Base-by-base conservation (phyloP, 2,329 filamentous ascomycete species). In the Paecilomyces variotii region DNA sequence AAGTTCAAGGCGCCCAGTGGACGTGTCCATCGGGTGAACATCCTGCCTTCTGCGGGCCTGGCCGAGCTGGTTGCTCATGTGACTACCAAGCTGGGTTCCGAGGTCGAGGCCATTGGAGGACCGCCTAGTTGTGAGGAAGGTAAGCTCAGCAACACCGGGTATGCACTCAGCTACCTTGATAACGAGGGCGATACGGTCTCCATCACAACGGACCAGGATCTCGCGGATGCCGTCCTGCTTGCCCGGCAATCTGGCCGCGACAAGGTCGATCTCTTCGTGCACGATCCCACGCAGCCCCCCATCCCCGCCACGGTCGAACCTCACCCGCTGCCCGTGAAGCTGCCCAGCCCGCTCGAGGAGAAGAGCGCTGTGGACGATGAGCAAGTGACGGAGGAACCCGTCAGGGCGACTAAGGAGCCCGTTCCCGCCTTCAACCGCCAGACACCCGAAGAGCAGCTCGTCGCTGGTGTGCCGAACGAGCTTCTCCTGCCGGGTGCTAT, bases 1-100 rank as follows among this genome's bases (percentile, higher is more conserved):
- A 99, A 99, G 76, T 99, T 99, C 84, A 97, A 97, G 80, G 91
- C 94, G 1, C 94, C 94, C 1, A 92, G 90, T 66, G 94, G 93
- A 53, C 90, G 94, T 56, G 92, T 97, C 19, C 94, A 99, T 75
- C 87, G 94, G 57, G 79, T 99, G 55, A 94, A 97, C 69, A 87
- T 97, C 28, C 80, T 86, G 57, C 88, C 91, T 10, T 85, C 88
- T 25, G 85, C 90, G 57, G 94, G 94, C 50, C 85, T 99, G 62
- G 84, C 84, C 24, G 85, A 90, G 50, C 86, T 99, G 60, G 86
- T 97, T 28, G 74, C 81, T 27, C 86, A 84, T 59, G 91, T 99
- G 4, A 85, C 86, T 4, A 82, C 86, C 58, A 99, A 99, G 79
- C 85, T 99, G 12, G 93, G 93, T 26, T 74, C 79, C 14, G 94